Evolutionary conservation across 345 rosid species (phyloP), one percentile per base, ranked within the genome.

Genomic region (Arabidopsis arenosa): DNA sequence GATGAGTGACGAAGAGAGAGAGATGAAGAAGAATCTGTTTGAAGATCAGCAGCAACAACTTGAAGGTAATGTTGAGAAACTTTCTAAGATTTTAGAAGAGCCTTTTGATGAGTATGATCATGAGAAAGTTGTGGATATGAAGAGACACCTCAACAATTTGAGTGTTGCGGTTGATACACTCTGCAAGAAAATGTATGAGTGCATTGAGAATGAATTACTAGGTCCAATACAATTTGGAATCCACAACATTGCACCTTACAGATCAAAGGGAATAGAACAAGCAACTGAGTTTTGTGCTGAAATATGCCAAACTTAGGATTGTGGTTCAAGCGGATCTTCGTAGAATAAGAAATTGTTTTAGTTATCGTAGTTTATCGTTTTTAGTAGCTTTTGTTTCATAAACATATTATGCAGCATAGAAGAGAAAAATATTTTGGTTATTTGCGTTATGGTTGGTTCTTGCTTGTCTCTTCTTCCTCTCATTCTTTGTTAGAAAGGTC

Each of bases 1-100:
- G 81, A 91, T 91, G 96, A 84, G 85, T 28, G 2, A 67, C n/a
- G 80, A 83, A 35, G 92, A 84, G 69, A 87, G 93, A 73, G 96
- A 83, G 54, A 83, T 88, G 52, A 94, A 90, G 72, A 86, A 87
- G 75, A 84, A 85, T 75, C 82, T 94, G 36, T 94, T 91, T 67
- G 98, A 94, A 81, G 95, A 91, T 80, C 98, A 90, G 85, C 98
- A 94, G 77, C 95, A 91, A 75, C 98, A 91, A 83, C 96, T 94
- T 44, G 97, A 91, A 81, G 77, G 79, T 26, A 87, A 90, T 64
- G 95, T 91, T 58, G 98, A 94, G 86, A 91, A 78, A 55, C 97
- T 94, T 58, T 94, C 98, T 14, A 84, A 87, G 86, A 71, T 75
- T 56, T 83, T 94, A 43, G 93, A 87, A 73, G 95, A 88, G 84